Percentiles rank a stretch among this genome's conserved stretches.
phyloP scores from a whole-genome alignment of 2,329 filamentous ascomycete species.

The Hypoxylon sp. region DNA sequence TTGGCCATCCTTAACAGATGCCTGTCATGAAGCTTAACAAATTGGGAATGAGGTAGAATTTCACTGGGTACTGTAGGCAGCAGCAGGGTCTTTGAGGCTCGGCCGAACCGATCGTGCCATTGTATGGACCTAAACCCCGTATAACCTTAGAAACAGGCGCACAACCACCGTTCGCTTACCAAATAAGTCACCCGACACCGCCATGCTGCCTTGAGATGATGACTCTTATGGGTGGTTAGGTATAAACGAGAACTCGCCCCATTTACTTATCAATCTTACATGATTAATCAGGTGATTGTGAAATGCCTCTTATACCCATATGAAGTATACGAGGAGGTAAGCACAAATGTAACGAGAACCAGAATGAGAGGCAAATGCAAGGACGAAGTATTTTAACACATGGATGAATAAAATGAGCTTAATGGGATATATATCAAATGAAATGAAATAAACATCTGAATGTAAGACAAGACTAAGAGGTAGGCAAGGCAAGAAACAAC shows the following conservation, averaged over 20 bases:
- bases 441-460: too few relatives aligned
- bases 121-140: background rate
- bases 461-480: too few relatives aligned
- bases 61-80: conserved; percentile 30
- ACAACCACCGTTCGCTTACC: background rate
- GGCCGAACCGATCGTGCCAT: conserved; percentile 7
- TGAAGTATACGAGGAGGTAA: too few relatives aligned
- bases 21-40: conserved; percentile 25
- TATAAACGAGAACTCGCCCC: background rate
- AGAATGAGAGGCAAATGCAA: too few relatives aligned
- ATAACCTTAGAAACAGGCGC: background rate
- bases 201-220: background rate
- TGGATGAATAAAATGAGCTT: too few relatives aligned
- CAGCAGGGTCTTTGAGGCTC: conserved; percentile 25
- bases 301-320: too few relatives aligned
- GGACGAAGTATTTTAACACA: too few relatives aligned
- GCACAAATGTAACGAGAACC: too few relatives aligned
- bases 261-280: background rate
- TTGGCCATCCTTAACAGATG: conserved; percentile 25
- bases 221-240: background rate
- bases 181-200: background rate
- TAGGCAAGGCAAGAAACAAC: too few relatives aligned
- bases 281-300: too few relatives aligned
- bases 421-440: too few relatives aligned
- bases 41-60: conserved; percentile 26